Conservation (phyloP, 2,329 filamentous ascomycete genomes). For the Lecanosticta acicola region DNA sequence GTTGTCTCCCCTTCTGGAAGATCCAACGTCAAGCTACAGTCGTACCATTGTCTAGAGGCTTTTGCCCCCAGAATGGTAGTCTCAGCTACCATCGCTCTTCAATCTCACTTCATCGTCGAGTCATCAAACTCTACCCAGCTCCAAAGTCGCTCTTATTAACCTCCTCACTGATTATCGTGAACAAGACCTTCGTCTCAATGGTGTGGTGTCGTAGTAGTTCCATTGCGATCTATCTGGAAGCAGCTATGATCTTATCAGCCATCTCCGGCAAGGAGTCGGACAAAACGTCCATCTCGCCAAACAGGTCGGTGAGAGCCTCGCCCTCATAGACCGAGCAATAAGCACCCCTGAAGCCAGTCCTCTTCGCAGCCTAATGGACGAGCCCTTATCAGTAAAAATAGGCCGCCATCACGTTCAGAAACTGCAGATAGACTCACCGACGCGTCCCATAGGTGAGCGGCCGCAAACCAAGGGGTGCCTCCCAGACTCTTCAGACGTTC, state of each 20-base stretch:
- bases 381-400: neutral
- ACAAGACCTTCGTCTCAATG: too few species aligned
- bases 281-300: conserved; percentile 46
- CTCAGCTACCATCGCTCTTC: too few species aligned
- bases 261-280: conserved; percentile 44
- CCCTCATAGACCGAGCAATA: conserved; percentile 51
- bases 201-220: too few species aligned
- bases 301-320: conserved; percentile 46
- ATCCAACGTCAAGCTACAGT: too few species aligned
- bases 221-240: conserved; percentile 11
- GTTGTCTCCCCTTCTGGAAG: too few species aligned
- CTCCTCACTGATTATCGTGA: too few species aligned
- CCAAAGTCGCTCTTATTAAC: too few species aligned
- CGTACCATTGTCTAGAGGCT: too few species aligned
- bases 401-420: neutral
- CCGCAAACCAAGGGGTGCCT: conserved; percentile 46
- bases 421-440: conserved; percentile 1
- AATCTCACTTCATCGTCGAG: too few species aligned
- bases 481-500: conserved; percentile 35
- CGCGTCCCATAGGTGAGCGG: conserved; percentile 49
- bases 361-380: conserved; percentile 33
- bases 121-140: too few species aligned
- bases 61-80: too few species aligned
- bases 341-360: conserved; percentile 48
- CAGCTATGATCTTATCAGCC: conserved; percentile 38